Conservation (phyloP, 305 asterid species). For the Petunia hybrid region DNA sequence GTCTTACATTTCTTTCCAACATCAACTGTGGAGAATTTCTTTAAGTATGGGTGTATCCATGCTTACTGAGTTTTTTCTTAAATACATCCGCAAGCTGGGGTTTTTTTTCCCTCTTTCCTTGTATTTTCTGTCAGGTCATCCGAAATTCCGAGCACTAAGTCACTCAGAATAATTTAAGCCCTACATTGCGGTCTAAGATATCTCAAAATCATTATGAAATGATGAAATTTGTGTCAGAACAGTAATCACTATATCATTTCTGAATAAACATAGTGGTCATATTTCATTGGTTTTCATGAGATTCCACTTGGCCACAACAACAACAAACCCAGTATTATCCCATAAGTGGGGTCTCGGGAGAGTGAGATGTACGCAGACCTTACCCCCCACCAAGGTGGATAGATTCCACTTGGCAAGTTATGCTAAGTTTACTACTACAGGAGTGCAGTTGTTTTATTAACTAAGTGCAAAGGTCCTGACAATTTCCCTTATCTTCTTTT, state of each 20-base stretch:
- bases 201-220: conserved; percentile 14
- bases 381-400: no score
- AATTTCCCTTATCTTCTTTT: conserved; percentile 23
- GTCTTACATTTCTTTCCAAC: background rate
- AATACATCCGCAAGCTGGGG: background rate
- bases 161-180: background rate
- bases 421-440: conserved; percentile 2
- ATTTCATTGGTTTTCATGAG: background rate
- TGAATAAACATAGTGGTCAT: background rate
- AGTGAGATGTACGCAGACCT: no score
- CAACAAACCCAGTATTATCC: no score
- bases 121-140: background rate
- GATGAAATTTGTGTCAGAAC: conserved; percentile 8
- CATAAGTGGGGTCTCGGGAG: no score
- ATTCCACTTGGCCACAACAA: background rate
- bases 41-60: background rate
- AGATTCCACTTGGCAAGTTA: no score
- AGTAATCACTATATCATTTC: conserved; percentile 18
- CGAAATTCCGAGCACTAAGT: background rate
- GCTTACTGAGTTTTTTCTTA: background rate
- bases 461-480: background rate
- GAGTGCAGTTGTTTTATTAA: conserved; percentile 3
- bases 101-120: background rate
- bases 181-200: background rate
- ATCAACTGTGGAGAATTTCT: conserved; percentile 18